Evolutionary conservation across 768 basidiomycete species (phyloP).

Genomic region (Austroboletus eburneus): DNA sequence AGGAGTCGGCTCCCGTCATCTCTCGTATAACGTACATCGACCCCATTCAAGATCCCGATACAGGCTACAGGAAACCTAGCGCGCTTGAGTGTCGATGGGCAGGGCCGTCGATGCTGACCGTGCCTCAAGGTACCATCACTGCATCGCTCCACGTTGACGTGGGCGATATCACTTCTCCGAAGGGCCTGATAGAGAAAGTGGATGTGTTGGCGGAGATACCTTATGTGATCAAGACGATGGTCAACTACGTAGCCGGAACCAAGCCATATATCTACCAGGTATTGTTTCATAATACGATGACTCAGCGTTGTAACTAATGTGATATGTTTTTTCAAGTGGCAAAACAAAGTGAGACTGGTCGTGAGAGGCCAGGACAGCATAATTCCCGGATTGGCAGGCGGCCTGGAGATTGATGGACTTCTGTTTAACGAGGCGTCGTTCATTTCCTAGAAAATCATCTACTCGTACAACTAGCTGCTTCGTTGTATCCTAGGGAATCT

Average conservation of each 20-base stretch:
- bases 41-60: constrained; percentile 64
- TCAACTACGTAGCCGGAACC: constrained; percentile 89
- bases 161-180: constrained; percentile 52
- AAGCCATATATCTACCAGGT: constrained; percentile 96
- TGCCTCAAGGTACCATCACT: constrained; percentile 48
- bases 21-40: constrained; percentile 67
- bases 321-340: constrained; percentile 39
- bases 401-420: constrained; percentile 53
- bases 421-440: constrained; percentile 91
- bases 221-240: constrained; percentile 83
- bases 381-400: constrained; percentile 38
- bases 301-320: background rate
- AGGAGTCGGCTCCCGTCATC: constrained; percentile 45
- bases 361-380: constrained; percentile 42
- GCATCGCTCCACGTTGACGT: constrained; percentile 57
- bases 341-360: constrained; percentile 49
- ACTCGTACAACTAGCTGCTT: constrained; percentile 10
- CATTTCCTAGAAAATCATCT: constrained; percentile 52
- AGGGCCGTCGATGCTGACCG: constrained; percentile 56
- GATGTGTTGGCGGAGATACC: constrained; percentile 96
- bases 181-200: constrained; percentile 86
- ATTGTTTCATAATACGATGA: constrained; percentile 20
- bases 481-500: too few species aligned
- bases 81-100: constrained; percentile 76
- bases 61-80: constrained; percentile 72